Percentiles rank a stretch among this genome's conserved stretches.
These are phyloP conservation scores for Jacaranda copaia DNA, from an alignment of 257 asterid genomes.

Conservation along the genomic window DNA sequence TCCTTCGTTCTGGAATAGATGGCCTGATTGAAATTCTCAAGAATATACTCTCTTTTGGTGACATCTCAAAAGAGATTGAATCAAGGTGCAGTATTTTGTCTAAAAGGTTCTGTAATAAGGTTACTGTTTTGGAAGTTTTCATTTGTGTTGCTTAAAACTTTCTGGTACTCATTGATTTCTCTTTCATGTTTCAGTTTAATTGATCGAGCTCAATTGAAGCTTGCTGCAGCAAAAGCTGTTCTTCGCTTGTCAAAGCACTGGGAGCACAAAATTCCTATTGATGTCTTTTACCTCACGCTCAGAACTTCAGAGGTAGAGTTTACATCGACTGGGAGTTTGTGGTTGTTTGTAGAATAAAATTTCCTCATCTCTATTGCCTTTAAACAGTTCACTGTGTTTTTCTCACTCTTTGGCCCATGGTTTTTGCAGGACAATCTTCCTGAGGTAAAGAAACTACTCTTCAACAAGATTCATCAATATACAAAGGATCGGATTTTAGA, in stretches of 20 bases:
- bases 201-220: slow-evolving; percentile 92
- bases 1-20: slow-evolving; percentile 89
- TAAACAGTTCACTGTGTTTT: slow-evolving; percentile 7
- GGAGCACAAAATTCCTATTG: slow-evolving; percentile 94
- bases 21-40: slow-evolving; percentile 71
- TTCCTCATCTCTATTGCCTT: slow-evolving; percentile 23
- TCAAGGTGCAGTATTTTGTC: slow-evolving; percentile 62
- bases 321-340: slow-evolving; percentile 30
- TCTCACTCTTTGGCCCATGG: slow-evolving; percentile 16
- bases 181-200: slow-evolving; percentile 63
- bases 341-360: slow-evolving; percentile 21
- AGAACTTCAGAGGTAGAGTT: slow-evolving; percentile 81
- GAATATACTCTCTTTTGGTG: slow-evolving; percentile 80
- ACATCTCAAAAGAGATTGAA: slow-evolving; percentile 66
- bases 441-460: slow-evolving; percentile 74
- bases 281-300: slow-evolving; percentile 79
- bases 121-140: slow-evolving; percentile 15
- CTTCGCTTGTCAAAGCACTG: slow-evolving; percentile 93
- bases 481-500: slow-evolving; percentile 87
- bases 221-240: slow-evolving; percentile 96
- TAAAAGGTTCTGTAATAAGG: slow-evolving; percentile 14
- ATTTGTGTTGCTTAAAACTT: slow-evolving; percentile 18
- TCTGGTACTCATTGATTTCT: slow-evolving; percentile 38
- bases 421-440: slow-evolving; percentile 72
- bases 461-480: slow-evolving; percentile 85